phyloP scores from a whole-genome alignment of 768 basidiomycete species.

The Hericium alpestre region DNA sequence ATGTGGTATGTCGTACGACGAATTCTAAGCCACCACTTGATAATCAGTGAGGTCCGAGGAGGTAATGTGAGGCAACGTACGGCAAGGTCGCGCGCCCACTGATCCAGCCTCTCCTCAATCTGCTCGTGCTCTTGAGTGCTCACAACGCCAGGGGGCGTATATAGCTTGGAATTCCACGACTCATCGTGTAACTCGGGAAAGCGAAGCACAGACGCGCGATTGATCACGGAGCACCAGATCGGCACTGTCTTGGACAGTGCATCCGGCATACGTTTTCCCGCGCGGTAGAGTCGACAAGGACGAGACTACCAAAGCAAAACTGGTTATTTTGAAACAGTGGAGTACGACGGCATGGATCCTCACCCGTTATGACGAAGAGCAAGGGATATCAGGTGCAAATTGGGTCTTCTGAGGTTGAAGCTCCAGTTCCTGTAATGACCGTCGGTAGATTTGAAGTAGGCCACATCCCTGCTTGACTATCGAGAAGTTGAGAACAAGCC shows the following conservation, averaged over 20 bases:
- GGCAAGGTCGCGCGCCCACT: conserved; percentile 55
- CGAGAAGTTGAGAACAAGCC: conserved; percentile 12
- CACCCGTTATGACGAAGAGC: conserved; percentile 51
- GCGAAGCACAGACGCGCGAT: conserved; percentile 41
- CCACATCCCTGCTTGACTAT: conserved; percentile 28
- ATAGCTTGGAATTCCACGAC: conserved; percentile 49
- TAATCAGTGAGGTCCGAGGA: background rate
- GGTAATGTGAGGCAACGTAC: conserved; percentile 30
- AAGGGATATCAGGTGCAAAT: conserved; percentile 63
- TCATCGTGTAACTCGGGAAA: conserved; percentile 7
- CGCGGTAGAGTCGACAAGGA: conserved; percentile 90
- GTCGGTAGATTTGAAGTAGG: conserved; percentile 90
- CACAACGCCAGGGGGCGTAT: conserved; percentile 61
- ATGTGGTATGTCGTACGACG: conserved; percentile 57
- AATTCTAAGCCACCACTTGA: conserved; percentile 36
- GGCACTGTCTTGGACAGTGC: conserved; percentile 85
- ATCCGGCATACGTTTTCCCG: conserved; percentile 91
- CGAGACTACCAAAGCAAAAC: conserved; percentile 34
- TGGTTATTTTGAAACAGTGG: background rate
- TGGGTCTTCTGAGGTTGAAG: conserved; percentile 76
- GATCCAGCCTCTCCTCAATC: conserved; percentile 54
- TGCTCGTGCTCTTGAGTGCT: conserved; percentile 71
- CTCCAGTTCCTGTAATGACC: conserved; percentile 80
- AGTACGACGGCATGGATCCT: conserved; percentile 12
- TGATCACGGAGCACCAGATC: conserved; percentile 89